These are phyloP conservation scores for Clarireedia paspali DNA, from an alignment of 2,329 filamentous ascomycete genomes.

Conservation along the genomic window DNA sequence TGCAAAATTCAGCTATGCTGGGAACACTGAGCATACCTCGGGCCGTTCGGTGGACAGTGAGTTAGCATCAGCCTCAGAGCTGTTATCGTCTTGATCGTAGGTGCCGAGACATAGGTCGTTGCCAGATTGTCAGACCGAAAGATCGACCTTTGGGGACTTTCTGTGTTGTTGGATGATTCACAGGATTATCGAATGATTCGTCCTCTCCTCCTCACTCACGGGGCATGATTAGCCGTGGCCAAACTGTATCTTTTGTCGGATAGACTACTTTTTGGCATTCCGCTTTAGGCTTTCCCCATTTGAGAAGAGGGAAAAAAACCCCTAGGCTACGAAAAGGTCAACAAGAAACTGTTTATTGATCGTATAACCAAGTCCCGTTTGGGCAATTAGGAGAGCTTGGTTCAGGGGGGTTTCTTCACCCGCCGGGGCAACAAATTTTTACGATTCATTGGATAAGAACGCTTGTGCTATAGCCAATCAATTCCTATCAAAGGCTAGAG, in stretches of 20 bases:
- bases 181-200: background rate
- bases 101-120: too few relatives aligned
- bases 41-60: background rate
- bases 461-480: slow-evolving; percentile 16
- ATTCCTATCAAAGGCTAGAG: background rate
- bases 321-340: background rate
- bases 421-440: slow-evolving; percentile 15
- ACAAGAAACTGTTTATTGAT: background rate
- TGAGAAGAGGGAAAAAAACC: background rate
- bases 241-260: background rate
- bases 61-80: background rate
- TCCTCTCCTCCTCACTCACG: background rate
- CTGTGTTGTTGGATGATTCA: background rate
- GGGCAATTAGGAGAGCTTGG: background rate
- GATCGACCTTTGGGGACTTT: background rate
- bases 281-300: background rate
- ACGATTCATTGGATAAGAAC: slow-evolving; percentile 20
- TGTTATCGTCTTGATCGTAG: too few relatives aligned
- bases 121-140: too few relatives aligned
- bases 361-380: background rate
- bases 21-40: slow-evolving; percentile 10
- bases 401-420: slow-evolving; percentile 6
- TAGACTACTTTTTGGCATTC: background rate
- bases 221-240: background rate
- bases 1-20: slow-evolving; percentile 22